Evolutionary conservation across 331 rosid genomes (phyloP), one percentile per base, ranked within the genome.

Genomic region (Pyracantha coccinea): DNA sequence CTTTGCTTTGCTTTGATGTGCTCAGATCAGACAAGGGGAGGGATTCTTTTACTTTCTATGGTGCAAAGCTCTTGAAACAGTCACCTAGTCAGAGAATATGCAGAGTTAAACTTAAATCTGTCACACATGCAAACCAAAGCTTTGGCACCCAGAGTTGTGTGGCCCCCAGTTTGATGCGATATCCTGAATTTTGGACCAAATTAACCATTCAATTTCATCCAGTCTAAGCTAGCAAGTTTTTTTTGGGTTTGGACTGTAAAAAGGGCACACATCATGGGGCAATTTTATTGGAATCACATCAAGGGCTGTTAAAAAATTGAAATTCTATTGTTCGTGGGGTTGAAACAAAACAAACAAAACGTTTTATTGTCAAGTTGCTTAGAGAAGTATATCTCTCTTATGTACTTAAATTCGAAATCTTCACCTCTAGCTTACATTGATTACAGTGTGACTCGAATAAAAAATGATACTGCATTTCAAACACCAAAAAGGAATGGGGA

Each of bases 91-190:
- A 29, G 16, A 79, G 71, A 73, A 65, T 77, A 77, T 71, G 45
- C 73, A 74, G 45, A 38, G 71, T 33, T 50, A 75, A 73, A 77
- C 78, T 47, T 68, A 81, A 61, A 79, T 81, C 79, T 68, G 78
- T 80, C 88, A 83, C 71, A 35, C 87, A 85, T 78, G 82, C 69
- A 52, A 35, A 38, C 45, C 1, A 38, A 73, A 53, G 62, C 69
- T 21, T 61, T 20, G 75, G 71, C 45, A 72, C 47, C 25, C 20
- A 33, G 57, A 32, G 25, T 23, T 10, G 23, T 4, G 69, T 8
- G 68, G 71, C 33, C 23, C 71, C 66, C 71, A 41, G 12, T 23
- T 41, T 25, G 66, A 59, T 14, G 33, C 15, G 8, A 55, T 55
- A 57, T 57, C 62, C 28, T 57, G 14, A 55, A 3, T 9, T 19